Evolutionary conservation across 345 rosid genomes (phyloP), one percentile per base, ranked within the genome.

Genomic region (Turnera subulata): DNA sequence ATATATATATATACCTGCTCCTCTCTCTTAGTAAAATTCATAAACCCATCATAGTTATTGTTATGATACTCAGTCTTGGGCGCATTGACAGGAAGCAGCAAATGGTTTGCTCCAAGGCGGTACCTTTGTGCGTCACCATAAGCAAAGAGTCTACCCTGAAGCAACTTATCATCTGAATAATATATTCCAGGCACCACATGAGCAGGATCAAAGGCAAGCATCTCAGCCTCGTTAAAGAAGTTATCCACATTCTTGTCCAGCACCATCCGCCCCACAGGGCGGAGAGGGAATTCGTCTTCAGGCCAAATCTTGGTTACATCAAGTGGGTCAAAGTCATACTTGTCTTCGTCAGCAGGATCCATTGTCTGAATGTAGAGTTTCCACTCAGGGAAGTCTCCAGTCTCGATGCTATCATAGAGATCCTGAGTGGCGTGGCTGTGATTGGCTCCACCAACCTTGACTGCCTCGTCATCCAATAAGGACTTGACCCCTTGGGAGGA

Each of bases 251-350:
- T 69, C 52, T 38, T 69, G 68, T 69, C 62, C 63, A 69, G 44
- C 44, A 69, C 73, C 73, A 69, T 42, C 11, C 73, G 73, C 20
- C 73, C 73, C 4, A 69, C 73, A 3, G 73, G 73, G 23, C 56
- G 67, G 44, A 62, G 25, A 18, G 73, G 73, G 26, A 69, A 17
- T 40, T 62, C 50, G 42, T 69, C 73, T 38, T 69, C 73, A 49
- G 73, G 73, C 73, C 68, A 69, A 37, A 49, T 69, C 73, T 62
- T 69, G 58, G 73, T 69, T 22, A 56, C 64, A 56, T 62, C 73
- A 35, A 69, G 68, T 11, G 73, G 73, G 24, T 69, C 68, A 19
- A 69, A 69, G 46, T 62, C 73, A 39, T 56, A 62, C 53, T 25
- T 62, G 43, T 69, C 55, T 45, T 69, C 73, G 12, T 62, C 58